Evolutionary conservation across 2,329 filamentous ascomycete species (phyloP), one percentile per base, ranked within the genome.

Genomic region (Ilyonectria robusta): DNA sequence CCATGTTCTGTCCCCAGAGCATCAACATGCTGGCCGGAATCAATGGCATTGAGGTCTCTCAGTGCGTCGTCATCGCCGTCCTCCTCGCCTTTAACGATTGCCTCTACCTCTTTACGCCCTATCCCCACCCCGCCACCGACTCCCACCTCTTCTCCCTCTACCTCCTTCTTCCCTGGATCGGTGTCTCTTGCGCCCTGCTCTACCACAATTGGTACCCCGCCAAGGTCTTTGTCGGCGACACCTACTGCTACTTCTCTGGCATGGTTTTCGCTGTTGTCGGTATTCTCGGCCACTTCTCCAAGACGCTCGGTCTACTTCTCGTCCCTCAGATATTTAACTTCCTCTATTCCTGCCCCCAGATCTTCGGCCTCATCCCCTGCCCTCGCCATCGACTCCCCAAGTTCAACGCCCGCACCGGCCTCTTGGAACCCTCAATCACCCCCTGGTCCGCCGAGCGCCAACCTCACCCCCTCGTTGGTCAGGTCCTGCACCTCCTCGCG

Each of bases 21-120:
- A 99, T 99, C 88, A 99, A 99, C 85, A 99, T 99, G 83, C 86
- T 99, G n/a, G 96, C 96, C 0, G 96, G 96, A n/a, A 94, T 99
- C 81, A 99, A 99, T 81, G 96, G 96, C 62, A 96, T 99, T 79
- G 96, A 99, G 81, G 96, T 98, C 62, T 91, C 93, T 11, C 96
- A 99, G 83, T 98, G 94, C 66, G 85, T 99, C 69, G 93, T 97
- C 70, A 94, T 99, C 78, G 95, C 95, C 29, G 81, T 91, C 59
- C 88, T 98, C 57, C 89, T 99, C 72, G 89, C 92, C 66, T 83
- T 94, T 79, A 99, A 99, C 83, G 96, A 98, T 80, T 85, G 88
- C 59, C 87, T 98, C 70, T 99, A 98, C 82, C 89, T 98, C 56
- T 86, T 94, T 67, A 92, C 92, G 1, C 90, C 91, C 0, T 94